A percentile compares a stretch with the other conserved stretches of the same genome.
Conservation (phyloP, 345 rosid species). For the Bruguiera sexangula region DNA sequence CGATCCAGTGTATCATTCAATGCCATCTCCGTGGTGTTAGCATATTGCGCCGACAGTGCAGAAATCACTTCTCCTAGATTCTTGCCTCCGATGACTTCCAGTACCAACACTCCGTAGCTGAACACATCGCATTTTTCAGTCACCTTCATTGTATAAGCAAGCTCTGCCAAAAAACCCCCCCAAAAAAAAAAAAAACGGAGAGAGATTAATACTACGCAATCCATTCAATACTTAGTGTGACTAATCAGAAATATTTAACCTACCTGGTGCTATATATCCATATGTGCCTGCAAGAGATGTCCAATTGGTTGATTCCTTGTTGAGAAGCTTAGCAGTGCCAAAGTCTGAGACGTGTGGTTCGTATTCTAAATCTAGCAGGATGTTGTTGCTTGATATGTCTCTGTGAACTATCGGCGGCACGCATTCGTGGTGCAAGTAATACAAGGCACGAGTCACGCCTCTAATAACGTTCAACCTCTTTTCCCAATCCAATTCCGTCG, state of each 20-base stretch:
- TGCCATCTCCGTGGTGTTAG: background rate
- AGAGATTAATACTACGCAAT: background rate
- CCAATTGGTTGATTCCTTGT: no score
- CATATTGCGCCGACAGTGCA: background rate
- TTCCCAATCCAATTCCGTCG: conserved; percentile 22
- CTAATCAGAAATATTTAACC: background rate
- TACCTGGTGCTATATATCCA: conserved; percentile 22
- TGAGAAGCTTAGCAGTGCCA: background rate
- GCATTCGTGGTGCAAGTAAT: conserved; percentile 15
- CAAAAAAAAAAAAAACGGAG: background rate
- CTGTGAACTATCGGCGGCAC: conserved; percentile 3
- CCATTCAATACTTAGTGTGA: background rate
- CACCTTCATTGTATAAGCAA: conserved; percentile 11
- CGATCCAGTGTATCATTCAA: no score
- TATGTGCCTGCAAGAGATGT: conserved; percentile 7
- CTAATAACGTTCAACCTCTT: conserved; percentile 13
- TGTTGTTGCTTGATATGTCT: conserved; percentile 14
- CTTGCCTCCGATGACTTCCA: conserved; percentile 13
- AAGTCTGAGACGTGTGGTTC: conserved; percentile 18
- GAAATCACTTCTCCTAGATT: conserved; percentile 9
- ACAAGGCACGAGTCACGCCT: conserved; percentile 11
- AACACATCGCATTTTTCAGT: conserved; percentile 18
- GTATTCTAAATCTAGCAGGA: conserved; percentile 8
- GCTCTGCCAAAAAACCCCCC: conserved; percentile 5
- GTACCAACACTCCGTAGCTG: conserved; percentile 6